Conservation (phyloP, 108 stramenopile genomes). For the Skeletonema costatum region DNA sequence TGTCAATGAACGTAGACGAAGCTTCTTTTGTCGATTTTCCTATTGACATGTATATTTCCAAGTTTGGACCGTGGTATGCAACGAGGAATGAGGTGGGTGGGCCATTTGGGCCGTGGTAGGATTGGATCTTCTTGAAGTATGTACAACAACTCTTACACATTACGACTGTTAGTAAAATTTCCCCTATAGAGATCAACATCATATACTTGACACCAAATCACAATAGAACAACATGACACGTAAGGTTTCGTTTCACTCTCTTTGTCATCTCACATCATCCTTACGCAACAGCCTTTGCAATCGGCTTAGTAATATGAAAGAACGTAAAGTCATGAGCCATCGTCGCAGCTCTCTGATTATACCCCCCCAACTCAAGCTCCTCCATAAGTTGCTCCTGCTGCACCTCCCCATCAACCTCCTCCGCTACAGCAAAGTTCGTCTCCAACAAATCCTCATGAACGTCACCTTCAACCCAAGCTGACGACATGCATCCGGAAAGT, state of each 20-base stretch:
- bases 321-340: slow-evolving; percentile 26
- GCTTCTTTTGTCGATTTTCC: slow-evolving; percentile 45
- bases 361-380: slow-evolving; percentile 20
- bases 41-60: slow-evolving; percentile 50
- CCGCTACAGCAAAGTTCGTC: neutral
- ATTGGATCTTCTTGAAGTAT: slow-evolving; percentile 21
- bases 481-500: slow-evolving; percentile 30
- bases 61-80: slow-evolving; percentile 45
- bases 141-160: neutral
- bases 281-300: neutral
- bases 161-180: too few relatives aligned
- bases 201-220: too few relatives aligned
- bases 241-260: neutral
- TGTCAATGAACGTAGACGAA: slow-evolving; percentile 33
- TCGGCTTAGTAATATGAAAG: slow-evolving; percentile 29
- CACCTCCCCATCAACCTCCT: neutral
- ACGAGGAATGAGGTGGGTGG: slow-evolving; percentile 36
- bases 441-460: slow-evolving; percentile 14
- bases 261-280: neutral
- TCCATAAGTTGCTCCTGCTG: slow-evolving; percentile 6
- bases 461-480: slow-evolving; percentile 15
- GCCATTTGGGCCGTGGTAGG: slow-evolving; percentile 32
- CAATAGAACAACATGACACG: too few relatives aligned
- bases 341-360: slow-evolving; percentile 2
- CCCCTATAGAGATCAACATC: too few relatives aligned